These are phyloP conservation scores for Diutina catenulata DNA, from an alignment of 1,139 yeast genomes.

Conservation along the genomic window DNA sequence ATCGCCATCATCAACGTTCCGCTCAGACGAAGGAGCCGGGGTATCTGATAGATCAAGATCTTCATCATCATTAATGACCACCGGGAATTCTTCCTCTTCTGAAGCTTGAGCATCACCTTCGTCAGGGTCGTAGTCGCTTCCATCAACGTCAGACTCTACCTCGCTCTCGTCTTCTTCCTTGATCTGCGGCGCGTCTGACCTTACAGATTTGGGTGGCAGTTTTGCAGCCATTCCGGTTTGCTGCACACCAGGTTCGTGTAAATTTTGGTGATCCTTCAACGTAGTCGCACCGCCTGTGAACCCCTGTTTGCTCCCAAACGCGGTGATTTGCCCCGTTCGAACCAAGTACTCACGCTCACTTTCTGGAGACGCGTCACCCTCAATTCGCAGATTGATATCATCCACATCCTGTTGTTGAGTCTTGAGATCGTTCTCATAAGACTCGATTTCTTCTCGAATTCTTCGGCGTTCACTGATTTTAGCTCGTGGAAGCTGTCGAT, in stretches of 20 bases:
- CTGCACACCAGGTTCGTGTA: neutral
- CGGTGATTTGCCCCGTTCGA: slow-evolving; percentile 88
- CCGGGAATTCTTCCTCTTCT: slow-evolving; percentile 9
- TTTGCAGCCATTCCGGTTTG: neutral
- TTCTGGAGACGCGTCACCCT: slow-evolving; percentile 23
- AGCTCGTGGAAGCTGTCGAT: slow-evolving; percentile 42
- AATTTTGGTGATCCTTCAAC: neutral
- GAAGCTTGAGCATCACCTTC: slow-evolving; percentile 8
- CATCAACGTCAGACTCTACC: slow-evolving; percentile 15
- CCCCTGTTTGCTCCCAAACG: slow-evolving; percentile 65
- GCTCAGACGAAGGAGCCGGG: slow-evolving; percentile 6
- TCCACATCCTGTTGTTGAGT: slow-evolving; percentile 46
- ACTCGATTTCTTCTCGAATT: slow-evolving; percentile 42
- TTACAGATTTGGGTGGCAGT: neutral
- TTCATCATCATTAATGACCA: slow-evolving; percentile 9
- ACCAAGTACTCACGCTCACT: slow-evolving; percentile 68
- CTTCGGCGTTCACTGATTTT: slow-evolving; percentile 56
- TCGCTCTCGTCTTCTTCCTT: slow-evolving; percentile 12
- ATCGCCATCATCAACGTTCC: slow-evolving; percentile 5
- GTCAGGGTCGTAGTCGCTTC: slow-evolving; percentile 12
- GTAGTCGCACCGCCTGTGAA: slow-evolving; percentile 22
- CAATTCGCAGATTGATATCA: slow-evolving; percentile 36
- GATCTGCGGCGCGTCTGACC: slow-evolving; percentile 4
- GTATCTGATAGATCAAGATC: slow-evolving; percentile 7
- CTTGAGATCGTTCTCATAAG: slow-evolving; percentile 37